Base-by-base conservation (phyloP, 441 rosid genomes). In the Theobroma grandiflorum region DNA sequence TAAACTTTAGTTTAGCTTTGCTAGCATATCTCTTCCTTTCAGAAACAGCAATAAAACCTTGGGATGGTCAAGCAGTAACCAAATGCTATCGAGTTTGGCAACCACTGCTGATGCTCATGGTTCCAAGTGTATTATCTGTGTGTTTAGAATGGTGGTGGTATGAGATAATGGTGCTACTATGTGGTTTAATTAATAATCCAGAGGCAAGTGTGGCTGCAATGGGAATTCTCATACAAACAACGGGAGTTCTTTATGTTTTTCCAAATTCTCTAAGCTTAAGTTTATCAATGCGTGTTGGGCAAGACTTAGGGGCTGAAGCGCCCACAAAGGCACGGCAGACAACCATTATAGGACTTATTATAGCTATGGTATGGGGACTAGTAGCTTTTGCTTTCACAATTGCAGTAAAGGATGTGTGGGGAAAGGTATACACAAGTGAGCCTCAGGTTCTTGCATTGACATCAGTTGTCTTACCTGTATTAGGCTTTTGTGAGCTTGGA, bases 61-160 rank as follows among this genome's bases (percentile, higher is more conserved):
- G 90, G 88, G 73, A 78, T 2, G 80, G 83, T 66, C 72, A 68
- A 42, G 3, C 53, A 6, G 31, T 42, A 9, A 38, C 52, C 14
- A 67, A 82, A 33, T 22, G 72, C 72, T 64, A 69, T 67, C 80
- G 63, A 20, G 84, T 81, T 11, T 85, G 88, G 90, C 59, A 45
- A 49, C 74, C 82, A 8, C 79, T 87, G 43, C 65, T 87, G 35
- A 59, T 77, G 7, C 38, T 84, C 26, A 79, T 85, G 35, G 31
- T 84, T 33, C 88, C 87, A 33, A 85, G 87, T 80, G 82, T 76
- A 26, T 10, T 66, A 9, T 84, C 87, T 18, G 84, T 87, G 65
- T 87, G 90, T 73, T 82, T 84, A 57, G 88, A 87, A 42, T 87
- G 88, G 88, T 87, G 90, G 90, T 85, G 90, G 90, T 87, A 87